Evolutionary conservation across 2,329 filamentous ascomycete genomes (phyloP), one percentile per base, ranked within the genome.

Genomic region (Exophiala viscosa): DNA sequence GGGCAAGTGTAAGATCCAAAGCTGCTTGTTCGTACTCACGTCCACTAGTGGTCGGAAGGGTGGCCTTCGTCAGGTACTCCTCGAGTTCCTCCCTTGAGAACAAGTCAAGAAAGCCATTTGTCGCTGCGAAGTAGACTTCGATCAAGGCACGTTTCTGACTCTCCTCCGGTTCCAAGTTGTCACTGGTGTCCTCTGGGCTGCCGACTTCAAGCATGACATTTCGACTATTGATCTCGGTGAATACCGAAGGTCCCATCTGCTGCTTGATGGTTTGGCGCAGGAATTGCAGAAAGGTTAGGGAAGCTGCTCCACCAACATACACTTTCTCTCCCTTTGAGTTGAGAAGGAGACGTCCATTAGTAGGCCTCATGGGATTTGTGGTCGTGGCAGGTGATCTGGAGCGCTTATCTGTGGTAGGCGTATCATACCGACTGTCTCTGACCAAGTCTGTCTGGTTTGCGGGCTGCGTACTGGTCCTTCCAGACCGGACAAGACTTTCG

Each of bases 241-340:
- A 82, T 13, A 73, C 70, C 0, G 77, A 80, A 1, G 77, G 77
- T 0, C 78, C 79, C 49, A 80, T 78, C 53, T 79, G 72, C 31
- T 75, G 73, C 8, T 73, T 73, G 57, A 76, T 62, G 2, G 70
- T 72, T 10, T 75, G 69, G 11, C 77, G 72, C 11, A 81, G 68
- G 33, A 81, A 71, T 51, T 82, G 77, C 1, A 83, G 65, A 52
- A 83, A 83, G 0, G 80, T 82, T 11, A 83, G 66, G 0, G 77
- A 75, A 1, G 76, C 76, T 8, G 73, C 75, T n/a, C 73, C 69
- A n/a, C 76, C 73, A 43, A 78, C 69, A 45, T 74, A 79, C 0
- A 79, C 73, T 72, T 72, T 70, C 60, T 82, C 78, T 3, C 79
- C 77, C 14, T 76, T 73, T 0, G 75, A 67, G 57, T 78, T 81